phyloP scores from a whole-genome alignment of 805 yeast genomes.

The Henningerozyma blattae region DNA sequence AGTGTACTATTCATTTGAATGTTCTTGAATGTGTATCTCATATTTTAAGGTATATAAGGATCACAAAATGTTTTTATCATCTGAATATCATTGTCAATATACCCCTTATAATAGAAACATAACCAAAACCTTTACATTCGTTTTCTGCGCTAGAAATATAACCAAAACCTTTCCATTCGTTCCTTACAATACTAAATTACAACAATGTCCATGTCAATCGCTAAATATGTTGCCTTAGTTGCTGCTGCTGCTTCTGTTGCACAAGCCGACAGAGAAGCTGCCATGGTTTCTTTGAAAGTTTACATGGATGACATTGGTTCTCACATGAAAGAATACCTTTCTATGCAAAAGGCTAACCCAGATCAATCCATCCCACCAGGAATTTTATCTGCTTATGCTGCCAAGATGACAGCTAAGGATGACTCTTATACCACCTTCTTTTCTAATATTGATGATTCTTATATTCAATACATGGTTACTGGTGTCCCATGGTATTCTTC shows the following conservation, averaged over 20 bases:
- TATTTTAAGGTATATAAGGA: too few species aligned
- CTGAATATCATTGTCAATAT: too few species aligned
- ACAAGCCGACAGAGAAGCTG: conserved; percentile 1
- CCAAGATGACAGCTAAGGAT: conserved; percentile 23
- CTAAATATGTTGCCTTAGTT: conserved; percentile 2
- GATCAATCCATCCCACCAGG: conserved; percentile 18
- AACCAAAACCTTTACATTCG: too few species aligned
- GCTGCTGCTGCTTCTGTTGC: conserved; percentile 2
- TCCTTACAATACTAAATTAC: too few species aligned
- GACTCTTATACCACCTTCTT: conserved; percentile 23
- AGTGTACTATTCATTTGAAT: too few species aligned
- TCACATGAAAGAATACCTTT: conserved; percentile 6
- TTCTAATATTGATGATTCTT: conserved; percentile 14
- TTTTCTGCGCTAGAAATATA: too few species aligned
- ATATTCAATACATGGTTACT: conserved; percentile 19
- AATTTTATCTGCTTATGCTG: conserved; percentile 17
- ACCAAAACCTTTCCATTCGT: too few species aligned
- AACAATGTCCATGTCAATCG: conserved; percentile 1
- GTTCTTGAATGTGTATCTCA: too few species aligned
- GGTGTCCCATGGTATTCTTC: conserved; percentile 9
- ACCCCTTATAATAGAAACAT: too few species aligned
- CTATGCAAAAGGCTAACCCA: conserved; percentile 2
- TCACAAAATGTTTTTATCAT: too few species aligned
- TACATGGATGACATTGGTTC: conserved; percentile 8
- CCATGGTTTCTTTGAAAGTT: conserved; percentile 7